Conservation (phyloP, 1,284 basidiomycete species). For the Meripilus lineatus region DNA sequence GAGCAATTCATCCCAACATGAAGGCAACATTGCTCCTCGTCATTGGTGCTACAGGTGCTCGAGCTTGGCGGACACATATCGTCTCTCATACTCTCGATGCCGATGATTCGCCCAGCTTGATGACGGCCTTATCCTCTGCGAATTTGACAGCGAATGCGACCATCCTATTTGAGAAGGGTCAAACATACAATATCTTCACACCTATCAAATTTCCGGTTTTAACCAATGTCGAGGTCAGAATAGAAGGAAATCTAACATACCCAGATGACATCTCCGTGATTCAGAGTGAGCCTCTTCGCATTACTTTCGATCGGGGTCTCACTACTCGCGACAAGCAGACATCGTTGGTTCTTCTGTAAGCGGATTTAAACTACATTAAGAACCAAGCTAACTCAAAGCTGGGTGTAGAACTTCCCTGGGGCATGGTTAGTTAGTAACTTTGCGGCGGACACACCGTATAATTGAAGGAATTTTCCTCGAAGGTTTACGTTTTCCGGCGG, state of each 20-base stretch:
- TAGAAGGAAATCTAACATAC: constrained; percentile 57
- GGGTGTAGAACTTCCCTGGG: constrained; percentile 46
- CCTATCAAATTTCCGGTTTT: constrained; percentile 51
- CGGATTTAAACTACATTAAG: too few species aligned
- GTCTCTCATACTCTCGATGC: constrained; percentile 42
- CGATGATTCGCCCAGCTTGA: constrained; percentile 49
- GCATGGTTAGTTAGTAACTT: constrained; percentile 38
- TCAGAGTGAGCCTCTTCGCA: constrained; percentile 36
- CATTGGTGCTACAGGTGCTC: neutral
- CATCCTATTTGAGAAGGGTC: constrained; percentile 51
- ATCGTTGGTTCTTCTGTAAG: constrained; percentile 34
- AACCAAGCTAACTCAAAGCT: too few species aligned
- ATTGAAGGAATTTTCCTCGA: neutral
- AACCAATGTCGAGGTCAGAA: constrained; percentile 50
- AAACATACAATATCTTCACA: constrained; percentile 55
- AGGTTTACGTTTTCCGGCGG: constrained; percentile 52
- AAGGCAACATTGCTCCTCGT: too few species aligned
- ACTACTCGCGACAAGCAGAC: neutral
- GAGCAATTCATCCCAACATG: too few species aligned
- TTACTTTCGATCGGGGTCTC: neutral
- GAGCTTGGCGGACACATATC: constrained; percentile 48
- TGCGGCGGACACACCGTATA: neutral
- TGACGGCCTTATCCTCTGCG: constrained; percentile 33
- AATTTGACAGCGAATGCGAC: constrained; percentile 42
- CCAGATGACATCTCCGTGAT: constrained; percentile 48